Evolutionary conservation across 1,139 yeast genomes (phyloP), one percentile per base, ranked within the genome.

Genomic region (Blastobotrys ciferrii): DNA sequence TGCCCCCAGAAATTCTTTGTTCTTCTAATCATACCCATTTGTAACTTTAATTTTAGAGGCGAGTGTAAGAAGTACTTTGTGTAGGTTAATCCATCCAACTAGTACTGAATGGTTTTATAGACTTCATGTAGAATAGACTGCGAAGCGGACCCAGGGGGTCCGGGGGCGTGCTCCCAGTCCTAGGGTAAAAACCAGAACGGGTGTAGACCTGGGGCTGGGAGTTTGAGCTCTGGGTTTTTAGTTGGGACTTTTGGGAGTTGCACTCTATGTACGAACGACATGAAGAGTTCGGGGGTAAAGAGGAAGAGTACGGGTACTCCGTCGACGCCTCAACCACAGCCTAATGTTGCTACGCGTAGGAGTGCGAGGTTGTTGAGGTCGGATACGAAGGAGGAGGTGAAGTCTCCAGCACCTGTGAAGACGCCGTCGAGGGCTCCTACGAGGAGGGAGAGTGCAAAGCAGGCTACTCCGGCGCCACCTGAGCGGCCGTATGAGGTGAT

Each of bases 401-500:
- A 23, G 6, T 9, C 40, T 17, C 40, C 40, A 3, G 28, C 14
- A 3, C 28, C 19, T 3, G 40, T 15, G 28, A 19, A 19, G 14
- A 19, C 19, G 3, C 17, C 25, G 3, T 6, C 28, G 25, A 19
- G 13, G 18, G 4, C 6, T 36, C 25, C 40, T 2, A 19, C 28
- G 7, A 36, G 18, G 11, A 33, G 28, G 9, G 28, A 23, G 28
- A 23, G n/a, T n/a, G n/a, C 11, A 31, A 32, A 42, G 25, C n/a
- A 43, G 31, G 19, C 44, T 23, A 33, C 46, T 18, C 42, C 32
- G 5, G 37, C 41, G 11, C 19, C 39, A 25, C 41, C 49, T 12
- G 28, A 73, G 25, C 72, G 87, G 47, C 92, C 91, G 1, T 85
- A 84, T 63, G 84, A 81, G 56, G 76, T 81, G 6, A 71, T 82